Percentiles rank a stretch among this genome's conserved stretches.
Evolutionary conservation across 2,329 filamentous ascomycete genomes (phyloP).

Genomic region (Diaporthe sp.): DNA sequence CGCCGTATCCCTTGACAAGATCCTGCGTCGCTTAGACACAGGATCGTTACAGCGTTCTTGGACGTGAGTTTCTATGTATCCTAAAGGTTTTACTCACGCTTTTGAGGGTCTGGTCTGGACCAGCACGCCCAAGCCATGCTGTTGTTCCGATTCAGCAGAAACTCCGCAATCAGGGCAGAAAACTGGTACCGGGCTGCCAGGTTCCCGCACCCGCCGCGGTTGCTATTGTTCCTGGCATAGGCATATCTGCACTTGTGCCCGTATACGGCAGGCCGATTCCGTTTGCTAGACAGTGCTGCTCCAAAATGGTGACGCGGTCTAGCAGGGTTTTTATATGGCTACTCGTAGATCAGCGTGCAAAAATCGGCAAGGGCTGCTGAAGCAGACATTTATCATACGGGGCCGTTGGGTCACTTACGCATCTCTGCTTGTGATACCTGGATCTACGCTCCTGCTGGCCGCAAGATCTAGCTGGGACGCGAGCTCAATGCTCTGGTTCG

Average conservation of each 20-base stretch:
- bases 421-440: background rate
- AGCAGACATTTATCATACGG: background rate
- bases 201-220: background rate
- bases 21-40: background rate
- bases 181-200: background rate
- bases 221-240: background rate
- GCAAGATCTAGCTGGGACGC: background rate
- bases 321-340: conserved; percentile 12
- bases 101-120: background rate
- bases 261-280: conserved; percentile 15
- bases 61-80: background rate
- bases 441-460: background rate
- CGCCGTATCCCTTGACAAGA: background rate
- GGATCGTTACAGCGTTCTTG: background rate
- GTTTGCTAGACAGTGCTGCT: conserved; percentile 27
- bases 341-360: background rate
- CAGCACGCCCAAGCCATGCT: no score
- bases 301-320: conserved; percentile 10
- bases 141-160: no score
- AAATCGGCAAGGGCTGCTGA: background rate
- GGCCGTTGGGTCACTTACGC: conserved; percentile 11
- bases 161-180: background rate
- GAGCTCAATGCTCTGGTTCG: background rate
- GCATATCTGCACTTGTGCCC: background rate
- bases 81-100: background rate